Conservation (phyloP, 768 basidiomycete species). For the Floccularia luteovirens region DNA sequence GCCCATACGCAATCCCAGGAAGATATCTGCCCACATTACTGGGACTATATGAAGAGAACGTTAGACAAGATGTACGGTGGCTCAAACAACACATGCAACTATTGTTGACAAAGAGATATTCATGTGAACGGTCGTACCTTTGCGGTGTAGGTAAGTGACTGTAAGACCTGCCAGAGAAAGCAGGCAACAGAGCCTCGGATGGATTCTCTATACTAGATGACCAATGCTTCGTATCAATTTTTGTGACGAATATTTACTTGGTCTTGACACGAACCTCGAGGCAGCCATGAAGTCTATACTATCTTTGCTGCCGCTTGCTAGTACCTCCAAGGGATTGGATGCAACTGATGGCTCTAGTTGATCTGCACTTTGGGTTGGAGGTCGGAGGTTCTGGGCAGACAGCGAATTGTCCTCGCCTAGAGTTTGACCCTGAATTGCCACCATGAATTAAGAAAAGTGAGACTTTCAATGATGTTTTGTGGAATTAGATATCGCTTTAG, state of each 20-base stretch:
- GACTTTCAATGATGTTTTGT: no score
- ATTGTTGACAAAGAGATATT: background rate
- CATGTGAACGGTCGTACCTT: conserved; percentile 12
- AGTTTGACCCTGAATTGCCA: background rate
- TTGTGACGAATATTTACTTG: background rate
- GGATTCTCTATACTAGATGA: background rate
- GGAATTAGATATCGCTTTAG: no score
- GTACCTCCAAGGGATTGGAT: background rate
- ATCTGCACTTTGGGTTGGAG: background rate
- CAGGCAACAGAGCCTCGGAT: conserved; percentile 6
- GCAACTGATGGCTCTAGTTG: background rate
- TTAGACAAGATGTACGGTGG: background rate
- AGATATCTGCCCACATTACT: conserved; percentile 2
- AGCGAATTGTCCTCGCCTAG: background rate
- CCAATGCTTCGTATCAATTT: background rate
- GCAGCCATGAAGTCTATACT: background rate
- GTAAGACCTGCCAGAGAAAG: conserved; percentile 17
- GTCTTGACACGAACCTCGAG: background rate
- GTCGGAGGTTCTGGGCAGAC: background rate
- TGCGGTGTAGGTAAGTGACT: conserved; percentile 30
- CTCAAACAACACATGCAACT: background rate
- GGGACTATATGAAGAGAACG: conserved; percentile 4
- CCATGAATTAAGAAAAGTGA: background rate
- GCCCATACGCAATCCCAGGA: background rate
- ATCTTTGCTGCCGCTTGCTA: background rate